Percentiles rank a stretch among this genome's conserved stretches.
Evolutionary conservation across 441 rosid genomes (phyloP).

Genomic region (Corymbia calophylla): DNA sequence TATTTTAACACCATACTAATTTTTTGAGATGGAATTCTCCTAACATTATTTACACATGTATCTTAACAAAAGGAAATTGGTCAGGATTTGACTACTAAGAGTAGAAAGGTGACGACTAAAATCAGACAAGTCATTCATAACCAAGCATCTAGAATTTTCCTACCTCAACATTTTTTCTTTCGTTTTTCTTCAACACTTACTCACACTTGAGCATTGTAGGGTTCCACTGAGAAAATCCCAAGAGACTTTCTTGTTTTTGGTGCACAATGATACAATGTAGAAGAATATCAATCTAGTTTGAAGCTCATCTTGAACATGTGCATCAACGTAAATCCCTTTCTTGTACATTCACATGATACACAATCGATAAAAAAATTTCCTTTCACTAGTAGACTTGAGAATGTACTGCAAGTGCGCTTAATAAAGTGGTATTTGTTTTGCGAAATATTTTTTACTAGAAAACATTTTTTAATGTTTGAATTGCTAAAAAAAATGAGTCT

Average conservation of each 20-base stretch:
- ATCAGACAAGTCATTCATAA: background rate
- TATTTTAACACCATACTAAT: no score
- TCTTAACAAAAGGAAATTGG: background rate
- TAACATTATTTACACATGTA: background rate
- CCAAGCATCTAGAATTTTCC: background rate
- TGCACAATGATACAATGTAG: background rate
- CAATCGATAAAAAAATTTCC: background rate
- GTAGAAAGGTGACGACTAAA: background rate
- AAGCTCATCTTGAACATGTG: background rate
- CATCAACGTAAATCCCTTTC: background rate
- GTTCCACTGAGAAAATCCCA: background rate
- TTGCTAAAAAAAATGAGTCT: background rate
- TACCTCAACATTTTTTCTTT: background rate
- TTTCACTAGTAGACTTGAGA: background rate
- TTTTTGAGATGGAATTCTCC: background rate
- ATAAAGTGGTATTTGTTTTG: background rate
- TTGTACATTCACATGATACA: background rate
- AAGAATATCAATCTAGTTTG: background rate
- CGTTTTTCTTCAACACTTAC: background rate
- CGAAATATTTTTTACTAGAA: background rate
- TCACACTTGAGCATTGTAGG: no score
- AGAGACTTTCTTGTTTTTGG: background rate
- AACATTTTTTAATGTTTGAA: background rate
- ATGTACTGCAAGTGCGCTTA: background rate
- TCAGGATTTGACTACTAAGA: background rate